Conservation (phyloP, 2,329 filamentous ascomycete genomes). For the Zopfia rhizophila region DNA sequence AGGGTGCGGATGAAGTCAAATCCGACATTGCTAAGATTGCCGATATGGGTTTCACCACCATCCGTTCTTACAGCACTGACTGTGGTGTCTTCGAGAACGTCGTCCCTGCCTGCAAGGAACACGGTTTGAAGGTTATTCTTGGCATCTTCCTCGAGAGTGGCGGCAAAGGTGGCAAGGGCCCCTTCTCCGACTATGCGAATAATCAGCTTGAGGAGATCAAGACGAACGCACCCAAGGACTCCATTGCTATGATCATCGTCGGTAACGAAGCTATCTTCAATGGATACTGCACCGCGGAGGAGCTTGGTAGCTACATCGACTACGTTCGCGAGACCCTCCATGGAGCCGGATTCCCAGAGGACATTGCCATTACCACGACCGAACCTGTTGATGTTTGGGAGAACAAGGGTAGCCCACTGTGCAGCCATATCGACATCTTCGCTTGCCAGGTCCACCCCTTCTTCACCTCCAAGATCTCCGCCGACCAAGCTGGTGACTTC, state of each 20-base stretch:
- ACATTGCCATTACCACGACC: constrained; percentile 76
- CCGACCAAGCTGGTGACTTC: constrained; percentile 78
- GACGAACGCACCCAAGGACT: constrained; percentile 73
- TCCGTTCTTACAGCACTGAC: constrained; percentile 91
- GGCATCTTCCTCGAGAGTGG: constrained; percentile 83
- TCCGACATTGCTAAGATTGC: constrained; percentile 56
- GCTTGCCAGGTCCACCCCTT: constrained; percentile 92
- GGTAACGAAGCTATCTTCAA: constrained; percentile 93
- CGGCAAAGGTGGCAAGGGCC: constrained; percentile 56
- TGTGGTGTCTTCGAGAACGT: constrained; percentile 83
- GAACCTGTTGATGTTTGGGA: constrained; percentile 86
- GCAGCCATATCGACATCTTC: constrained; percentile 78
- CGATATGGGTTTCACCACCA: constrained; percentile 67
- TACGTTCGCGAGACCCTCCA: constrained; percentile 72
- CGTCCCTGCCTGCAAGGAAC: constrained; percentile 71
- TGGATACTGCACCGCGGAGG: constrained; percentile 69
- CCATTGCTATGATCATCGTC: constrained; percentile 82
- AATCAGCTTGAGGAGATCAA: constrained; percentile 79
- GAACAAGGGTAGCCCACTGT: constrained; percentile 69
- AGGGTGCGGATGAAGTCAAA: constrained; percentile 51
- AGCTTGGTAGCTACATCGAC: constrained; percentile 77
- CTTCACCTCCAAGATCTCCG: constrained; percentile 79
- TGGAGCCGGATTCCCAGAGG: constrained; percentile 74
- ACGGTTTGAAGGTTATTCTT: constrained; percentile 82
- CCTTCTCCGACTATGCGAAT: constrained; percentile 65